Percentiles rank a stretch among this genome's conserved stretches.
These are phyloP conservation scores for Marasmius tenuissimus DNA, from an alignment of 1,284 basidiomycete genomes.

Conservation along the genomic window DNA sequence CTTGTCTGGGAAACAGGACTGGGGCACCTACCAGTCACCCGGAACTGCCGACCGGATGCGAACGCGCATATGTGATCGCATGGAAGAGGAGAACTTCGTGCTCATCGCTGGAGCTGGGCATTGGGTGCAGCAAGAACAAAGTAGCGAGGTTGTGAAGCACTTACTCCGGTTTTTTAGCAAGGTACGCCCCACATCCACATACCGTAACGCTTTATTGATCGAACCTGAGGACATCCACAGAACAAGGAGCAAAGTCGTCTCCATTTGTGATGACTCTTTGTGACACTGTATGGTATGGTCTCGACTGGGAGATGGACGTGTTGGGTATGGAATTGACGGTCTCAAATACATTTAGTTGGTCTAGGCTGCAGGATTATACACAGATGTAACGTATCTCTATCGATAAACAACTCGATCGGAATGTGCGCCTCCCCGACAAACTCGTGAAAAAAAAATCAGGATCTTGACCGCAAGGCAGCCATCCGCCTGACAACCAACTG, in stretches of 20 bases:
- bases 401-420: neutral
- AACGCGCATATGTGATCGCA: conserved; percentile 29
- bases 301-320: no score
- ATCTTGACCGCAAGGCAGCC: neutral
- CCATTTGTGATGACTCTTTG: no score
- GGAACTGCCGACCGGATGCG: conserved; percentile 43
- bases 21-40: conserved; percentile 58
- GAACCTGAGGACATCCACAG: no score
- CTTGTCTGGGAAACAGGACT: conserved; percentile 53
- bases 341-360: no score
- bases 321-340: no score
- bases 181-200: neutral
- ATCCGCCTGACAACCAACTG: conserved; percentile 23
- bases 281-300: no score
- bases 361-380: no score
- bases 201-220: no score
- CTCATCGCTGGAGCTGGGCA: conserved; percentile 59
- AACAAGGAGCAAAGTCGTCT: no score
- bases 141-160: conserved; percentile 38
- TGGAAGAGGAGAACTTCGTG: conserved; percentile 50
- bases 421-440: no score
- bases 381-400: neutral
- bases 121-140: conserved; percentile 60
- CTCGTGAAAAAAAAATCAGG: neutral
- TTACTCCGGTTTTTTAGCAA: conserved; percentile 37